phyloP scores from a whole-genome alignment of 2,329 filamentous ascomycete genomes.

The Ceratocystis harringtonii region DNA sequence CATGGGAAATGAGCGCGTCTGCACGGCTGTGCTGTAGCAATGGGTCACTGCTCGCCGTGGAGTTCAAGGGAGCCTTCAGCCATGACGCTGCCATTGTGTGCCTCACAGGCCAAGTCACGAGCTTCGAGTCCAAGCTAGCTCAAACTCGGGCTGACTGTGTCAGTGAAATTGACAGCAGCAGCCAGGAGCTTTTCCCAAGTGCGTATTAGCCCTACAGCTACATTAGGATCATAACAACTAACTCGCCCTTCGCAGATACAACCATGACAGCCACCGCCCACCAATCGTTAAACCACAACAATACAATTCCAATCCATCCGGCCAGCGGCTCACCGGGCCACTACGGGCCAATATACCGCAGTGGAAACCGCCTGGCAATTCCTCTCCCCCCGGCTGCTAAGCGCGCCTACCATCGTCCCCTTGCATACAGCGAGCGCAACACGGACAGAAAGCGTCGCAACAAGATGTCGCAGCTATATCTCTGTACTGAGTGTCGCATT shows the following conservation, averaged over 20 bases:
- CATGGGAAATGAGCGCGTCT: conserved; percentile 68
- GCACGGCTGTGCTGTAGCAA: conserved; percentile 69
- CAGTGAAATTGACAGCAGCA: too few relatives aligned
- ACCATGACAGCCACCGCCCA: background rate
- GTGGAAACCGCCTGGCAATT: background rate
- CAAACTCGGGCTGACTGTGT: too few relatives aligned
- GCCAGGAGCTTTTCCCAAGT: background rate
- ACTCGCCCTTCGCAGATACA: background rate
- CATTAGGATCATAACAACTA: background rate
- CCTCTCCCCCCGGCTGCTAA: background rate
- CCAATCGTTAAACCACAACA: background rate
- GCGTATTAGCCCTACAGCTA: background rate
- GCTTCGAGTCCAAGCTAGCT: background rate
- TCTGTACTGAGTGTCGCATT: conserved; percentile 90
- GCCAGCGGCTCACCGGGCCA: background rate
- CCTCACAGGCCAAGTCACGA: background rate
- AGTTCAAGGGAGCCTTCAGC: conserved; percentile 52
- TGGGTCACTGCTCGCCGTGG: conserved; percentile 62
- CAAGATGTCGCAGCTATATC: conserved; percentile 82
- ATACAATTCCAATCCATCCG: background rate
- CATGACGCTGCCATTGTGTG: background rate
- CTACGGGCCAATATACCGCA: background rate
- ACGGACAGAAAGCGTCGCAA: conserved; percentile 71
- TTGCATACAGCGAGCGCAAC: conserved; percentile 33
- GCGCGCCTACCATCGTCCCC: background rate